Evolutionary conservation across 225 moss, liverwort and hornwort species (phyloP).

Genomic region (Marchantia polymorpha): DNA sequence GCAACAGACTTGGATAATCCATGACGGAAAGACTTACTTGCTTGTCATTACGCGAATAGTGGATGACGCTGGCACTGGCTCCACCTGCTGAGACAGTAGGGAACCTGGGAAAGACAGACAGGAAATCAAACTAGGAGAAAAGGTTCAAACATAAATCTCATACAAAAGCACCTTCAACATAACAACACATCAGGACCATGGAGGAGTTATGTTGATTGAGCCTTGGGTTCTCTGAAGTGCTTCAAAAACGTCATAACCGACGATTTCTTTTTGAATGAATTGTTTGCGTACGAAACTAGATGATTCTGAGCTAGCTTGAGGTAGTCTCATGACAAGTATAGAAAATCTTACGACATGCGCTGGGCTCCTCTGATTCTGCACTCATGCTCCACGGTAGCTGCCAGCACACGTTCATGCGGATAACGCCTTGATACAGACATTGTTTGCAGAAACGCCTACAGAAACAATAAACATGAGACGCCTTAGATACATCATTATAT

Average conservation of each 20-base stretch:
- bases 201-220: not conserved
- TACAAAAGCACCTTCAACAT: not conserved
- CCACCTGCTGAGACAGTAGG: conserved; percentile 92
- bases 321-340: not conserved
- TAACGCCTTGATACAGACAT: conserved; percentile 80
- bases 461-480: not conserved
- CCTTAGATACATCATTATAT: not conserved
- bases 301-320: not conserved
- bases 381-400: conserved; percentile 91
- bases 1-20: too few relatives aligned
- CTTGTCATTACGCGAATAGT: conserved; percentile 97
- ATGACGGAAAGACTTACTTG: conserved; percentile 41
- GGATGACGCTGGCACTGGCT: conserved; percentile 79
- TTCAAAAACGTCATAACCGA: not conserved
- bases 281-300: not conserved
- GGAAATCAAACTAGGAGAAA: not conserved
- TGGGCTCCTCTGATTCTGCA: conserved; percentile 96
- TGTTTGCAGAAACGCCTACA: conserved; percentile 75
- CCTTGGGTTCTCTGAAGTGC: not conserved
- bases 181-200: not conserved
- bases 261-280: not conserved
- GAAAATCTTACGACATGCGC: conserved; percentile 82
- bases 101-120: conserved; percentile 61
- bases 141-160: not conserved
- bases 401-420: conserved; percentile 79